Evolutionary conservation across 78 protist genomes (phyloP), one percentile per base, ranked within the genome.

Genomic region (Dictyostelium citrinum): DNA sequence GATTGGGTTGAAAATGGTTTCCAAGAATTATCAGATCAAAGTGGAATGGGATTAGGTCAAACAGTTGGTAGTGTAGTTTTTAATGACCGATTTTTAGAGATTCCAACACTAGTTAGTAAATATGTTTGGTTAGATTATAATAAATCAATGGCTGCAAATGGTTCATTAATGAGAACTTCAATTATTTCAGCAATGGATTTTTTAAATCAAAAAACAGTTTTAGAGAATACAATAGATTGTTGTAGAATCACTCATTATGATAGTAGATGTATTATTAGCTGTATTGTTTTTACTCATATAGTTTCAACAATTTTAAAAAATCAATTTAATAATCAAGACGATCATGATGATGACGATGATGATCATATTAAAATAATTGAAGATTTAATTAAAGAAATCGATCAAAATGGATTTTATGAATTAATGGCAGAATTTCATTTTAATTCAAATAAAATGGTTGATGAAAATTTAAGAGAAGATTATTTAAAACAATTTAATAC

Each of bases 121-220:
- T 71, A 8, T 11, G 45, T 92, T 33, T 95, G 96, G 96, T 29
- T 55, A 17, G 16, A 67, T 9, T n/a, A 8, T 10, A 29, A 31
- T 9, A 95, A 80, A n/a, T 35, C 31, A 39, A 91, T 61, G 37
- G 96, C 96, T 29, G 96, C 96, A 43, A 95, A 95, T 37, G 96
- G 96, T 24, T 82, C 96, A 5, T 39, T 95, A 6, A 95, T 95
- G 96, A 64, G 96, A 95, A 95, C 96, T 2, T 76, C 95, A 2
- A 92, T 92, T 35, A 22, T 74, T 14, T 95, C 95, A 0, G 74
- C 81, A 27, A 16, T 74, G 22, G 49, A 85, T 43, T 95, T 91
- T 29, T 35, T 78, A 16, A 24, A 80, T 22, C 16, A 35, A 11
- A 60, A 67, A 37, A 12, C 9, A 37, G 96, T 95, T 10, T 35